phyloP scores from a whole-genome alignment of 1,139 yeast genomes.

The Yamadazyma jaroonii region DNA sequence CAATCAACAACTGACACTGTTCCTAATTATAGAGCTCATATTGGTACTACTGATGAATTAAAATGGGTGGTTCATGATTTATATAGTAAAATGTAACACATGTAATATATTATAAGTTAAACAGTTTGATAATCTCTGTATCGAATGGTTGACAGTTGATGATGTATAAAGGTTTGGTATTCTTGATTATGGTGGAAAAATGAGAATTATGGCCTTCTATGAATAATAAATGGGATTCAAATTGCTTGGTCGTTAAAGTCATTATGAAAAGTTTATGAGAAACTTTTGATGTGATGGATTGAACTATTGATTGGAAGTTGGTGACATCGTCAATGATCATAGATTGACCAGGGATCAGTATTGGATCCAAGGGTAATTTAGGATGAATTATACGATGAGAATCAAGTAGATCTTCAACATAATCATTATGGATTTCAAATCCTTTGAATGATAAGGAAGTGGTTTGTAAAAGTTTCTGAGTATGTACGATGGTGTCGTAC shows the following conservation, averaged over 20 bases:
- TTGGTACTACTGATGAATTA: conserved; percentile 67
- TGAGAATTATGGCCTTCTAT: no score
- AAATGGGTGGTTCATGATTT: conserved; percentile 69
- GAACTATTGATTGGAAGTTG: conserved; percentile 10
- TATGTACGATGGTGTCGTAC: conserved; percentile 7
- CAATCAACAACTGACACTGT: not conserved
- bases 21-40: conserved; percentile 21
- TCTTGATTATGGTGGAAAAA: no score
- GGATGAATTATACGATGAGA: conserved; percentile 6
- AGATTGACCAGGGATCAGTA: conserved; percentile 9
- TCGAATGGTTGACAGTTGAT: not conserved
- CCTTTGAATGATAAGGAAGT: conserved; percentile 18
- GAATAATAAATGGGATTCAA: conserved; percentile 4
- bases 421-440: conserved; percentile 9
- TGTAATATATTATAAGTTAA: not conserved
- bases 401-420: conserved; percentile 12
- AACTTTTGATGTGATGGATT: not conserved
- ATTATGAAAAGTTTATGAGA: conserved; percentile 2
- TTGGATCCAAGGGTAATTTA: conserved; percentile 2
- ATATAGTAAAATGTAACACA: conserved; percentile 31
- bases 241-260: not conserved
- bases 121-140: conserved; percentile 1
- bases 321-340: conserved; percentile 15
- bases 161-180: conserved; percentile 2
- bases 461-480: conserved; percentile 3